Base-by-base conservation (phyloP, 1,139 yeast species). In the Lodderomyces parapsilosis region DNA sequence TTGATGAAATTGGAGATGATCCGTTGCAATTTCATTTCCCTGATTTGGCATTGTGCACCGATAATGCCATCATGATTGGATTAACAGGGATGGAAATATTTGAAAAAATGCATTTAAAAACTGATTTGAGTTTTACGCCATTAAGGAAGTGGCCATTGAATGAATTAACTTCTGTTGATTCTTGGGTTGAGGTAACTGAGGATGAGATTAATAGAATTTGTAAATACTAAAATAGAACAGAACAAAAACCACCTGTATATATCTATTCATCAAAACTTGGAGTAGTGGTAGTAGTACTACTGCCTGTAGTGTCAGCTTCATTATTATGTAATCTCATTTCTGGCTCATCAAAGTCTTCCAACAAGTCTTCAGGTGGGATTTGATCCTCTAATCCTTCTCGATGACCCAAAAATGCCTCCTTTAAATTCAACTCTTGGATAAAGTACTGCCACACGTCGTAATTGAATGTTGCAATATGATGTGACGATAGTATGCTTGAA, bases 21-120 rank as follows among this genome's bases (percentile, higher is more conserved):
- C 49, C 50, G 1, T 44, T 65, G 25, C 45, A 42, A 14, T 62
- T 80, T 48, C 80, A 79, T 54, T 90, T 83, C 54, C 96, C 97
- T 0, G 82, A 78, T 23, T 69, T 82, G 6, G 66, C 74, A 6
- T 68, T 91, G 50, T 94, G 99, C 58, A 89, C 97, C 0, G 99
- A 93, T 58, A 94, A 93, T 62, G 96, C 98, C 0, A 78, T 90
- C 2, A 93, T 93, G 99, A 93, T 93, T 43, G 99, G 97, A 0
- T 87, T 95, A 80, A 96, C 98, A 0, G 99, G 97, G 0, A 86
- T 91, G 10, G 96, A 91, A 57, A 68, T 90, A 13, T 85, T 70
- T 58, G 96, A 90, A 58, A 57, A 61, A 10, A 68, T 71, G 27
- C 55, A 71, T 2, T 45, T 74, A 23, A 69, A 71, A 15, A 77